Evolutionary conservation across 2,329 filamentous ascomycete species (phyloP), one percentile per base, ranked within the genome.

Genomic region (Trematosphaeria pertusa): DNA sequence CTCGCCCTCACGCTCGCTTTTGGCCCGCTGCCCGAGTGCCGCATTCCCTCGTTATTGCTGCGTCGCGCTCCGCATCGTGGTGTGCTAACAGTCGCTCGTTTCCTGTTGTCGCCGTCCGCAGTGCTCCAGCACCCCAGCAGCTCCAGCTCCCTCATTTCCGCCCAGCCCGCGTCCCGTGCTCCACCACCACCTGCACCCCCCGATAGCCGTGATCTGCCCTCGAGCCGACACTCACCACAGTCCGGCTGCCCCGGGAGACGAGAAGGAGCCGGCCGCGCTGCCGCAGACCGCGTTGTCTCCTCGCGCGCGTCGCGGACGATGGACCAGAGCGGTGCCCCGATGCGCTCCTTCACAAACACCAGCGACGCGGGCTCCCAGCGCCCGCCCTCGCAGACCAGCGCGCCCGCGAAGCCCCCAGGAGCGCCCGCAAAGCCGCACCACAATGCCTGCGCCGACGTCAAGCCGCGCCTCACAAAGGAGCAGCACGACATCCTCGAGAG

Each of bases 401-500:
- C 46, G 35, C 39, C 50, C 35, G 37, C 58, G 36, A 62, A 60
- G 42, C 43, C 59, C 15, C 45, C 58, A 10, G 46, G 43, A n/a
- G 40, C 38, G 28, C 50, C 53, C 1, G 55, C 58, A 18, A 67
- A 66, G 41, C 61, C 57, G 46, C 58, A 55, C 19, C 63, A 48
- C 46, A 48, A 50, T 52, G 57, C 44, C 44, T 48, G 53, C 52
- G 65, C 67, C 56, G 76, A 79, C 62, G 75, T 78, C 60, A 80
- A 79, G 66, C 77, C 77, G 31, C 75, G 77, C 49, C 71, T 80
- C 34, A 79, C 77, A 50, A 80, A 80, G 62, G 76, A 79, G 61
- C 78, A 80, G 63, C 77, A 79, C 56, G 77, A 80, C 59, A 74
- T 79, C 41, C 72, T 80, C 53, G 78, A 80, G 62, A 62, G 66